A percentile compares a stretch with the other conserved stretches of the same genome.
These are phyloP conservation scores for Dalbergia cultrata DNA, from an alignment of 306 rosid genomes.

Conservation along the genomic window DNA sequence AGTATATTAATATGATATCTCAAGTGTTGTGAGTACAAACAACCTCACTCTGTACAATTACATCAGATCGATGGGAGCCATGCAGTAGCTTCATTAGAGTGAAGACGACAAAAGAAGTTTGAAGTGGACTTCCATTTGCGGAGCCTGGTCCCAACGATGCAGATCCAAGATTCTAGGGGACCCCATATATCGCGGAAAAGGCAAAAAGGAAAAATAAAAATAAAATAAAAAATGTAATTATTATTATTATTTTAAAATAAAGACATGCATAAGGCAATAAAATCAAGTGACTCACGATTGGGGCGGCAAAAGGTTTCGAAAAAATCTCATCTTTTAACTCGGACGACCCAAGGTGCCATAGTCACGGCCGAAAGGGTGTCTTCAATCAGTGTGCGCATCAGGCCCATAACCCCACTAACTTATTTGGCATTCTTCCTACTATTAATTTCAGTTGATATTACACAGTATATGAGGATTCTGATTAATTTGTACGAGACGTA, in stretches of 20 bases:
- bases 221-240: not conserved
- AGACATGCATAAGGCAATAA: not conserved
- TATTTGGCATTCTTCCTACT: conserved; percentile 7
- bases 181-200: conserved; percentile 16
- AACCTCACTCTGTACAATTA: too few species aligned
- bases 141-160: conserved; percentile 54
- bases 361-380: conserved; percentile 43
- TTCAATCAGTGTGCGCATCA: conserved; percentile 13
- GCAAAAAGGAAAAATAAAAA: not conserved
- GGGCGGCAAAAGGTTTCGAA: conserved; percentile 57
- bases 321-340: conserved; percentile 35
- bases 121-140: conserved; percentile 31
- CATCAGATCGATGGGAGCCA: conserved; percentile 25
- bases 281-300: conserved; percentile 31
- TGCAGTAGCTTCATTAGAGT: not conserved
- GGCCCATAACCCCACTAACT: conserved; percentile 39
- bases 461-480: too few species aligned
- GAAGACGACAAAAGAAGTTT: conserved; percentile 33
- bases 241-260: too few species aligned
- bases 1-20: too few species aligned
- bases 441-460: not conserved
- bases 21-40: too few species aligned
- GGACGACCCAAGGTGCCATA: conserved; percentile 44
- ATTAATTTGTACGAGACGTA: too few species aligned
- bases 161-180: conserved; percentile 42